A percentile compares a stretch with the other conserved stretches of the same genome.
Conservation (phyloP, 805 yeast genomes). For the Pichia cabralensis region DNA sequence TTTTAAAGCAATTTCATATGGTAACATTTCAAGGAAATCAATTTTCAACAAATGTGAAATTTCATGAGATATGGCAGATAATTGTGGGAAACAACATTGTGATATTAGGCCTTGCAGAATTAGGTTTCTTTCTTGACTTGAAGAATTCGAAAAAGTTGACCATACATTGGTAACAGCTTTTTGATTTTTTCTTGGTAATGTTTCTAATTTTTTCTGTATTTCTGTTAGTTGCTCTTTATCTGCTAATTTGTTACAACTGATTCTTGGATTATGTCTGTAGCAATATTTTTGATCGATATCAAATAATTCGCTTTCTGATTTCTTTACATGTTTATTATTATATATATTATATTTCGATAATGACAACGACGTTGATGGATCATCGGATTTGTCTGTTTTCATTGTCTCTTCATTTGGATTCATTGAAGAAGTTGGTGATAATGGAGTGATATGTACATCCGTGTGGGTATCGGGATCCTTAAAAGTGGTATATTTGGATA, state of each 20-base stretch:
- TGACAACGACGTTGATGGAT: too few relatives aligned
- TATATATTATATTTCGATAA: too few relatives aligned
- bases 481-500: too few relatives aligned
- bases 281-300: conserved; percentile 65
- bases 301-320: too few relatives aligned
- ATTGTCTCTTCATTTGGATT: too few relatives aligned
- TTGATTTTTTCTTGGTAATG: conserved; percentile 59
- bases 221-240: conserved; percentile 56
- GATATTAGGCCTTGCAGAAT: conserved; percentile 75
- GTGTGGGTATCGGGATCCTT: too few relatives aligned
- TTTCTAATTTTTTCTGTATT: conserved; percentile 48
- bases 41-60: conserved; percentile 72
- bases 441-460: too few relatives aligned
- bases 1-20: conserved; percentile 76
- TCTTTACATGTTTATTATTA: too few relatives aligned
- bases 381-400: too few relatives aligned
- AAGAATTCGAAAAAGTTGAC: conserved; percentile 74
- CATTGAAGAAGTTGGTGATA: too few relatives aligned
- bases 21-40: conserved; percentile 79
- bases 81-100: conserved; percentile 92
- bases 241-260: conserved; percentile 58
- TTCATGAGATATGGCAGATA: conserved; percentile 76
- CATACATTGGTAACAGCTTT: conserved; percentile 75
- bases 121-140: conserved; percentile 55
- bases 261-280: conserved; percentile 88